Percentiles rank a stretch among this genome's conserved stretches.
Conservation (phyloP, 2,329 filamentous ascomycete species). For the Mycosphaerella sp. region DNA sequence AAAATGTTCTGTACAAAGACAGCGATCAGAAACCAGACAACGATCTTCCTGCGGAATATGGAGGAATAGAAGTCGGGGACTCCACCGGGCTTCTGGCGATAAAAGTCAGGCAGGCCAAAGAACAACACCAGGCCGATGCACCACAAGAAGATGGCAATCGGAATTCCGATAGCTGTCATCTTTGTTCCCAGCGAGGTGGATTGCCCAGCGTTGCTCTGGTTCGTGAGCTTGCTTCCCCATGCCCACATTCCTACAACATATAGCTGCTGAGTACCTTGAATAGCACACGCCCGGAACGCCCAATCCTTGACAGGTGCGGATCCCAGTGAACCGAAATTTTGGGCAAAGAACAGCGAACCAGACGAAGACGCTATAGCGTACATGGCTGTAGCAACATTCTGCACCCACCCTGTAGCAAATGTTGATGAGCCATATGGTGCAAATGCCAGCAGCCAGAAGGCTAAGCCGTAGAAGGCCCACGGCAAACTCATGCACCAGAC, state of each 20-base stretch:
- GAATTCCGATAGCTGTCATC: constrained; percentile 50
- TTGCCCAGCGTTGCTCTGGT: constrained; percentile 40
- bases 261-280: constrained; percentile 61
- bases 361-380: constrained; percentile 59
- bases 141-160: constrained; percentile 55
- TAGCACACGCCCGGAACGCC: constrained; percentile 61
- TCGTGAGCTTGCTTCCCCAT: constrained; percentile 55
- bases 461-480: constrained; percentile 57
- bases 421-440: constrained; percentile 49
- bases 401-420: constrained; percentile 47
- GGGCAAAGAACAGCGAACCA: constrained; percentile 59
- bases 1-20: constrained; percentile 63
- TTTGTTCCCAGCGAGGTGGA: constrained; percentile 24
- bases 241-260: constrained; percentile 62
- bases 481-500: constrained; percentile 54
- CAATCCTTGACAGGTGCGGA: constrained; percentile 58
- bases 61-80: constrained; percentile 61
- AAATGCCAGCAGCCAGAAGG: constrained; percentile 58
- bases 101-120: constrained; percentile 60
- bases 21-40: constrained; percentile 61
- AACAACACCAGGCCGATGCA: constrained; percentile 50
- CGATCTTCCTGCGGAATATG: constrained; percentile 56
- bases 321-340: constrained; percentile 51
- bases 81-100: constrained; percentile 57
- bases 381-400: constrained; percentile 55